phyloP scores from a whole-genome alignment of 441 rosid species.

The Kokia cookei region DNA sequence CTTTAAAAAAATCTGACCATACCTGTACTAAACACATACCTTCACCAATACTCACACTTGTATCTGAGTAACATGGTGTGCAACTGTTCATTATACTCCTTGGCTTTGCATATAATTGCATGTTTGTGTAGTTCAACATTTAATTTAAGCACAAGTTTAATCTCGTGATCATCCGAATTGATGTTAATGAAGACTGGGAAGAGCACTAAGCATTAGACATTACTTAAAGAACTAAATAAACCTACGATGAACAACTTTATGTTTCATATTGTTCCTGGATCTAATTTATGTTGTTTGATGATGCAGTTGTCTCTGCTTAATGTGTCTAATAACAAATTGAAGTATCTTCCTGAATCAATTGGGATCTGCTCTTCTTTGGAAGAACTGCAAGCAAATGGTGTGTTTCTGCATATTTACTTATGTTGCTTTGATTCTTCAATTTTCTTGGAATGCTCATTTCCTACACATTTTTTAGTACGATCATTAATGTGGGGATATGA shows the following conservation, averaged over 20 bases:
- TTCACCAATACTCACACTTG: background rate
- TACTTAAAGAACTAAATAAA: background rate
- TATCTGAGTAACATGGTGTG: background rate
- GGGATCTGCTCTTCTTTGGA: slow-evolving; percentile 94
- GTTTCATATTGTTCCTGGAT: background rate
- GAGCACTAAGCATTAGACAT: background rate
- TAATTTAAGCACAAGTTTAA: background rate
- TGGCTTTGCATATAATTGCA: background rate
- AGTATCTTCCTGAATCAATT: slow-evolving; percentile 84
- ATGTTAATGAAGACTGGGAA: background rate
- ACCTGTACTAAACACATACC: background rate
- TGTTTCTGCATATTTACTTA: slow-evolving; percentile 1
- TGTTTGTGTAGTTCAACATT: background rate
- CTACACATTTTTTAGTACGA: too few relatives aligned
- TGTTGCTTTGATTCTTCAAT: background rate
- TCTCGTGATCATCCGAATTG: background rate
- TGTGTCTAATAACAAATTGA: slow-evolving; percentile 82
- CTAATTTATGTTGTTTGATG: slow-evolving; percentile 16
- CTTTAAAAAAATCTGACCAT: background rate
- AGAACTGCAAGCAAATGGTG: slow-evolving; percentile 90
- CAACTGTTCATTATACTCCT: background rate
- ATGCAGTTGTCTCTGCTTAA: slow-evolving; percentile 80
- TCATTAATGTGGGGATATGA: background rate
- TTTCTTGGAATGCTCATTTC: background rate
- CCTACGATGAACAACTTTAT: background rate